Conservation (phyloP, 2,329 filamentous ascomycete species). For the Coleophoma cylindrospora region DNA sequence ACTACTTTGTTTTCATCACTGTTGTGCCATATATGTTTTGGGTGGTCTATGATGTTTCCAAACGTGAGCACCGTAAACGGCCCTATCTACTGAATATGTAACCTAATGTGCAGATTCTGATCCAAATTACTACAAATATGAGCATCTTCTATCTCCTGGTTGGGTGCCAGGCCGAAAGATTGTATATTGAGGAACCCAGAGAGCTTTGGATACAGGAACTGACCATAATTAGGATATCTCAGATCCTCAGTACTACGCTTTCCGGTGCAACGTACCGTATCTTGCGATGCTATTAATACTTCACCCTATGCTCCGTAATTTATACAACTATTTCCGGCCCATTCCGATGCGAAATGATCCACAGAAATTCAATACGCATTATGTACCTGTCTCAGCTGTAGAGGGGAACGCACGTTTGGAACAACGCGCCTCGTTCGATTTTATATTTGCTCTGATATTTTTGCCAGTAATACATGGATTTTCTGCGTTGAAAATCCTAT, state of each 20-base stretch:
- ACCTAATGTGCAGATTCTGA: slow-evolving; percentile 57
- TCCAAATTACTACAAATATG: slow-evolving; percentile 73
- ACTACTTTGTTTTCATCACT: slow-evolving; percentile 63
- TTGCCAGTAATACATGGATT: slow-evolving; percentile 77
- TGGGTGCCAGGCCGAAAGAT: slow-evolving; percentile 94
- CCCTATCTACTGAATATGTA: slow-evolving; percentile 7
- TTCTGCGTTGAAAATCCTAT: slow-evolving; percentile 75
- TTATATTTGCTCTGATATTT: slow-evolving; percentile 74
- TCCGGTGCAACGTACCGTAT: slow-evolving; percentile 81
- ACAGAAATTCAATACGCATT: slow-evolving; percentile 23
- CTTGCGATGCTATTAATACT: slow-evolving; percentile 68
- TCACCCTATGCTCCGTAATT: slow-evolving; percentile 72
- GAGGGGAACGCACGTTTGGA: slow-evolving; percentile 53
- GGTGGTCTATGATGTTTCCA: slow-evolving; percentile 76
- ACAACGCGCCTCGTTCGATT: slow-evolving; percentile 76
- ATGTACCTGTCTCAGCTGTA: slow-evolving; percentile 33
- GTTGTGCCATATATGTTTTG: slow-evolving; percentile 86
- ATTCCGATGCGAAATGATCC: slow-evolving; percentile 13
- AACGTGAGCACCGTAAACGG: slow-evolving; percentile 48
- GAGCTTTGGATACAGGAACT: slow-evolving; percentile 4
- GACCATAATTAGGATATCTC: slow-evolving; percentile 65
- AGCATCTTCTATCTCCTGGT: slow-evolving; percentile 67
- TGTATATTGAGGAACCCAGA: slow-evolving; percentile 39
- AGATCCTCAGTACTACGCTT: slow-evolving; percentile 80
- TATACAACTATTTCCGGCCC: slow-evolving; percentile 53